Evolutionary conservation across 2,329 filamentous ascomycete species (phyloP), one percentile per base, ranked within the genome.

Genomic region (Sporothrix schenckii): DNA sequence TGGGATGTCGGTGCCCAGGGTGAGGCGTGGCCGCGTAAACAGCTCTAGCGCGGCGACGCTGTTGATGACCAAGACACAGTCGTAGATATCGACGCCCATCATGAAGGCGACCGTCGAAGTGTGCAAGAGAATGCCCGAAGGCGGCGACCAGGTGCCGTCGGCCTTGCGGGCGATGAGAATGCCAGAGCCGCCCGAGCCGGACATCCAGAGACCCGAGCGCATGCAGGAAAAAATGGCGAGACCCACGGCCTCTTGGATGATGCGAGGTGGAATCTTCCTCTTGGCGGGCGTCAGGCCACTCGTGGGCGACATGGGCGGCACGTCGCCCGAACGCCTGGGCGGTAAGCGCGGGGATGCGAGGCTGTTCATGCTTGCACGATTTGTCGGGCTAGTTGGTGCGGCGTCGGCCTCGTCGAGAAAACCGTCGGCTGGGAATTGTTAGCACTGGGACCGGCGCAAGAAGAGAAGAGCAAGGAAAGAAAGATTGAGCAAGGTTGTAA

Each of bases 191-290:
- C 94, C 94, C 19, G 93, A 94, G 60, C 94, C 94, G 60, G 92
- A 94, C 75, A 97, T 86, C 92, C 94, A 97, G 44, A 97, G 83
- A 14, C 94, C 94, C 16, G 92, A 94, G 72, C 94, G 90, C 93
- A 97, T 97, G 41, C 93, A 97, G 0, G 94, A 97, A 82, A 97
- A 97, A 75, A 98, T 92, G 69, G 93, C 94, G 71, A 98, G 86
- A 13, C 93, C 94, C 75, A 94, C 93, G 39, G 94, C 93, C 80
- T 95, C 92, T 77, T 92, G 88, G 75, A 98, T 92, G 70, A 97
- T 92, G 77, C 90, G 87, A 70, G 89, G 83, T 0, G 94, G 94
- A 39, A 98, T 97, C 81, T 93, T 95, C 80, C 94, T 92, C 67
- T 85, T 80, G 21, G 92, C 82, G 69, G 83, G 84, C 66, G 83